Conservation (phyloP, 1,139 yeast species). For the Geotrichum candidum region DNA sequence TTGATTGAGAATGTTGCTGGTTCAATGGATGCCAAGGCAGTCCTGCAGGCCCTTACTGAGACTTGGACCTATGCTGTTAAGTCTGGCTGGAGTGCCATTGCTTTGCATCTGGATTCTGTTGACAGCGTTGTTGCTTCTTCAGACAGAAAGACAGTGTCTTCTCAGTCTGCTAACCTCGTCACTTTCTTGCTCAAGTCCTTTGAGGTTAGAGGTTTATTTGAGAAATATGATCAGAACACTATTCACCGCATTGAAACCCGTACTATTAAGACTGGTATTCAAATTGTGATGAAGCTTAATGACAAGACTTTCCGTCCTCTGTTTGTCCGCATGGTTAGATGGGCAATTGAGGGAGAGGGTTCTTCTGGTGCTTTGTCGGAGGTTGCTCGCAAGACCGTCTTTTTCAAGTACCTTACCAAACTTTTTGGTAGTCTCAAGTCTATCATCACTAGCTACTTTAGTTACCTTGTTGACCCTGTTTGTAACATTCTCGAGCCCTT, state of each 20-base stretch:
- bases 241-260: slow-evolving; percentile 75
- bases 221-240: slow-evolving; percentile 67
- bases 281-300: slow-evolving; percentile 80
- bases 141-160: slow-evolving; percentile 68
- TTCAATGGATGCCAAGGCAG: slow-evolving; percentile 60
- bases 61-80: slow-evolving; percentile 56
- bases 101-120: slow-evolving; percentile 61
- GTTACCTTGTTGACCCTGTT: slow-evolving; percentile 75
- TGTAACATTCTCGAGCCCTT: slow-evolving; percentile 42
- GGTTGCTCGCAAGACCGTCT: slow-evolving; percentile 42
- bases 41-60: slow-evolving; percentile 55
- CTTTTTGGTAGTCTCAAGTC: slow-evolving; percentile 79
- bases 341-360: slow-evolving; percentile 88
- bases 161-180: slow-evolving; percentile 65
- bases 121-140: slow-evolving; percentile 59
- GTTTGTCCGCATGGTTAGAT: slow-evolving; percentile 79
- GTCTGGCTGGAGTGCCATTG: slow-evolving; percentile 48
- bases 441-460: slow-evolving; percentile 80
- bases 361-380: slow-evolving; percentile 38
- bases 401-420: slow-evolving; percentile 81
- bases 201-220: slow-evolving; percentile 43
- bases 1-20: slow-evolving; percentile 61
- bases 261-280: slow-evolving; percentile 66
- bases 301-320: slow-evolving; percentile 91
- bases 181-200: slow-evolving; percentile 66